Conservation (phyloP, 2,329 filamentous ascomycete genomes). For the Helminthosporium solani region DNA sequence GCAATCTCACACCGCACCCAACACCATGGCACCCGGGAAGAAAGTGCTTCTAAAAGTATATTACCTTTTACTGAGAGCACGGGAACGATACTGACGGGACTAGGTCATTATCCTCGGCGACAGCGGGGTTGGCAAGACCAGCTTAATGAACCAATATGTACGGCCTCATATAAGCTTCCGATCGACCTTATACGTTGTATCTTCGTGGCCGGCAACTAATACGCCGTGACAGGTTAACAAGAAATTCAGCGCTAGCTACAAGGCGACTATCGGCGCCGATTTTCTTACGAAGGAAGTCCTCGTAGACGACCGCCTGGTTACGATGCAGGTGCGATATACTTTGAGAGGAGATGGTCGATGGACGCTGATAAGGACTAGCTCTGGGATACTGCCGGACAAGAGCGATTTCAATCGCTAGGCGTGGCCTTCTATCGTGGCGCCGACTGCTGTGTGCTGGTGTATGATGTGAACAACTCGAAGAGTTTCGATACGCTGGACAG, state of each 20-base stretch:
- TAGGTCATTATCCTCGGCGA: slow-evolving; percentile 99
- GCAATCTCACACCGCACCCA: slow-evolving; percentile 7
- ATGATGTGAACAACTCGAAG: slow-evolving; percentile 99
- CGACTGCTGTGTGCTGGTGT: slow-evolving; percentile 96
- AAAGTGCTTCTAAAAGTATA: slow-evolving; percentile 86
- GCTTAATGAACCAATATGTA: slow-evolving; percentile 99
- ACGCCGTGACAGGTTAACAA: slow-evolving; percentile 82
- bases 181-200: background rate
- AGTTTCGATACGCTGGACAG: slow-evolving; percentile 98
- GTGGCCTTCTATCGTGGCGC: slow-evolving; percentile 97
- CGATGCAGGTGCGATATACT: slow-evolving; percentile 75
- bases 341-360: background rate
- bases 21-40: slow-evolving; percentile 55
- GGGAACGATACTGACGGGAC: slow-evolving; percentile 13
- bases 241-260: slow-evolving; percentile 99
- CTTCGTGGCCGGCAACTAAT: slow-evolving; percentile 16
- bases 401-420: slow-evolving; percentile 94
- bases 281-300: slow-evolving; percentile 98
- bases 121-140: slow-evolving; percentile 98
- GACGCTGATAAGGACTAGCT: slow-evolving; percentile 58
- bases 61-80: background rate
- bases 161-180: slow-evolving; percentile 35
- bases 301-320: slow-evolving; percentile 94
- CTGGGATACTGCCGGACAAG: slow-evolving; percentile 97
- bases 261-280: slow-evolving; percentile 97